Conservation (phyloP, 176 grass and related monocot species). For the Rhynchospora tenuis region DNA sequence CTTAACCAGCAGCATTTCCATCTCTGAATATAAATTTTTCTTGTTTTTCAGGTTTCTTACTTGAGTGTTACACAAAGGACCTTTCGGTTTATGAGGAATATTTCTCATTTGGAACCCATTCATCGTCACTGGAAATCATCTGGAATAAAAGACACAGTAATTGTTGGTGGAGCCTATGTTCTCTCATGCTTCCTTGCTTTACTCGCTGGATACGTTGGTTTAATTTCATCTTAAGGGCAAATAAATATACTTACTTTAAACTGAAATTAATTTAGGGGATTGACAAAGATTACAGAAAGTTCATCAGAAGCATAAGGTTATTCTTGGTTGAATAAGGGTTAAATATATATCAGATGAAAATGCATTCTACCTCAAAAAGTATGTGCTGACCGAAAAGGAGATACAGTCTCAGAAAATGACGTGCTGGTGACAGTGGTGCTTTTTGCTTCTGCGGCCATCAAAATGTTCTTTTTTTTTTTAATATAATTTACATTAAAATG, state of each 20-base stretch:
- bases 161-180: constrained; percentile 63
- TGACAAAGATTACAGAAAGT: neutral
- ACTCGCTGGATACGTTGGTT: constrained; percentile 69
- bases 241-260: neutral
- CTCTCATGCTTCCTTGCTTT: constrained; percentile 64
- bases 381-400: neutral
- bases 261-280: neutral
- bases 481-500: neutral
- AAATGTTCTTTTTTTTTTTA: too few relatives aligned
- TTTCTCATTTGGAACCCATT: constrained; percentile 31
- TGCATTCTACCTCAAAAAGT: neutral
- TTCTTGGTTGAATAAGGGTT: neutral
- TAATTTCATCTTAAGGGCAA: constrained; percentile 59
- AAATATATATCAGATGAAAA: neutral
- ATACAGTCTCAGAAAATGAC: neutral
- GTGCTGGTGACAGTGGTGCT: neutral
- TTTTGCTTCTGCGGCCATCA: neutral
- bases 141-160: constrained; percentile 65
- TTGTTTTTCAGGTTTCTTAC: constrained; percentile 40
- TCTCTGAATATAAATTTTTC: neutral
- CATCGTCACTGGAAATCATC: constrained; percentile 53
- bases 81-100: constrained; percentile 26
- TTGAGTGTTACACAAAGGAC: constrained; percentile 27
- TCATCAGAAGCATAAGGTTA: neutral
- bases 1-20: neutral